Conservation (phyloP, 2,329 filamentous ascomycete species). For the Beauveria scarabaeidicola region DNA sequence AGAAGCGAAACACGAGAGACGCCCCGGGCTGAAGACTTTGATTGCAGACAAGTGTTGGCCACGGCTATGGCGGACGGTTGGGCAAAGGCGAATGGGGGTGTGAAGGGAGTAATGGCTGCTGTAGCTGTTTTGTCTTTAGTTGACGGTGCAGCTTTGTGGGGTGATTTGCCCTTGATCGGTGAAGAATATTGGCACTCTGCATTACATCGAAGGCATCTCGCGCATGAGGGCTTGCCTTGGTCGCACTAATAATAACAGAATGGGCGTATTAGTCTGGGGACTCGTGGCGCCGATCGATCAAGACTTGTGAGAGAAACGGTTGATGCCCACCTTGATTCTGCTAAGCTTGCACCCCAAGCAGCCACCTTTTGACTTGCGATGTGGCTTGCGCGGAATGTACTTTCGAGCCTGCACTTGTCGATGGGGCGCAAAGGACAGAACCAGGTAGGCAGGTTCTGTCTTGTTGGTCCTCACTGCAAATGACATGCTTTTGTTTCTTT, state of each 20-base stretch:
- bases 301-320: neutral
- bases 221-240: slow-evolving; percentile 16
- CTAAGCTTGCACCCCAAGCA: slow-evolving; percentile 18
- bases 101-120: neutral
- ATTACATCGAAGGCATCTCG: slow-evolving; percentile 16
- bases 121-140: neutral
- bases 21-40: slow-evolving; percentile 7
- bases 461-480: neutral
- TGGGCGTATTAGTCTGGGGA: neutral
- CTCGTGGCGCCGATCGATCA: neutral
- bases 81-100: slow-evolving; percentile 7
- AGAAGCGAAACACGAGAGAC: slow-evolving; percentile 15
- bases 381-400: slow-evolving; percentile 16
- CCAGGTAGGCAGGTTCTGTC: slow-evolving; percentile 3
- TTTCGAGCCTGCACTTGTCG: slow-evolving; percentile 8
- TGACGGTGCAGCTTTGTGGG: no score
- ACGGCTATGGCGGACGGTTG: neutral
- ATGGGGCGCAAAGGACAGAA: slow-evolving; percentile 3
- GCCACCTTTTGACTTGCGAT: slow-evolving; percentile 16
- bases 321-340: slow-evolving; percentile 17
- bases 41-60: neutral
- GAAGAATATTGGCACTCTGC: slow-evolving; percentile 11
- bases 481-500: neutral
- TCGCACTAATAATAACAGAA: slow-evolving; percentile 14
- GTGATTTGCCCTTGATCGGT: neutral